Percentiles rank a stretch among this genome's conserved stretches.
These are phyloP conservation scores for Phytophthora litchii DNA, from an alignment of 352 stramenopile species.

Conservation along the genomic window DNA sequence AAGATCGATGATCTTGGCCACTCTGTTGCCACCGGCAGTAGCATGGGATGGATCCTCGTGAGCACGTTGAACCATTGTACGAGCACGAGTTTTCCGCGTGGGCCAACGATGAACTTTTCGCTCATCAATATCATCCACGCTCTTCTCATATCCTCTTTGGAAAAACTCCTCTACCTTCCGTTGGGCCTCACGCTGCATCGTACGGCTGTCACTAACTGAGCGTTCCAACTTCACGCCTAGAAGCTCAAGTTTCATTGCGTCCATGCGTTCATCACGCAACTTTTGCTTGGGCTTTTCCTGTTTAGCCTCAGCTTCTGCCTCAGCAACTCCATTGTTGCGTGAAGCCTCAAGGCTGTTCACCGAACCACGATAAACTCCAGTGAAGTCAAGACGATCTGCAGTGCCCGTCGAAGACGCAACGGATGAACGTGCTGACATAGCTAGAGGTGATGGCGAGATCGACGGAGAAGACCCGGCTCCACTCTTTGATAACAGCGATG, in stretches of 20 bases:
- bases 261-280: conserved; percentile 1
- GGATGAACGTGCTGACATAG: conserved; percentile 26
- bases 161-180: conserved; percentile 61
- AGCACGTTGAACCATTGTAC: conserved; percentile 36
- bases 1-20: conserved; percentile 41
- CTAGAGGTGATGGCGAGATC: conserved; percentile 19
- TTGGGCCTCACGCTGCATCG: conserved; percentile 44
- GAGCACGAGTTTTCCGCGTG: conserved; percentile 32
- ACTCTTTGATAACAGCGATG: conserved; percentile 12
- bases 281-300: not conserved
- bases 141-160: conserved; percentile 38
- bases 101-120: conserved; percentile 18
- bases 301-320: conserved; percentile 1
- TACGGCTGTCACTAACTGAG: conserved; percentile 39
- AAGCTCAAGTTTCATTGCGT: conserved; percentile 1
- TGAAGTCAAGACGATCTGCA: conserved; percentile 56
- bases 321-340: conserved; percentile 2
- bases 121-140: conserved; percentile 29
- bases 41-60: conserved; percentile 20
- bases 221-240: conserved; percentile 27
- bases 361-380: conserved; percentile 51
- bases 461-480: conserved; percentile 7
- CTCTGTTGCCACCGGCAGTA: conserved; percentile 10
- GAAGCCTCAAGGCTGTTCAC: conserved; percentile 33
- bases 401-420: conserved; percentile 31